Percentiles rank a stretch among this genome's conserved stretches.
These are phyloP conservation scores for Clonostachys rosea DNA, from an alignment of 2,329 filamentous ascomycete species.

Conservation along the genomic window DNA sequence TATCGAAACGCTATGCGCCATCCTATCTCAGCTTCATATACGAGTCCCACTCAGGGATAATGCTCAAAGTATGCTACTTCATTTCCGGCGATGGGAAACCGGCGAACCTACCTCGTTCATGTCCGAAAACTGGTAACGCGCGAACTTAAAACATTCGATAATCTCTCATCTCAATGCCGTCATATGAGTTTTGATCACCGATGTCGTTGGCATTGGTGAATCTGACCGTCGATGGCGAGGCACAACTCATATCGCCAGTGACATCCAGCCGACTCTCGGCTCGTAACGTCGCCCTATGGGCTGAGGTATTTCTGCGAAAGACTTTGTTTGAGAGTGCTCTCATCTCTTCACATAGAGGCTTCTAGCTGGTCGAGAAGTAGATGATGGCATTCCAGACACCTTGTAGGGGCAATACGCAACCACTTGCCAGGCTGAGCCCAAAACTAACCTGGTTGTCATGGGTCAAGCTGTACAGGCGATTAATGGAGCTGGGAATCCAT, in stretches of 20 bases:
- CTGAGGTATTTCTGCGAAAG: slow-evolving; percentile 2
- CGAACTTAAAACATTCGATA: neutral
- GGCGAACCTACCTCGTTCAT: no score
- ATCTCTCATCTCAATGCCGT: neutral
- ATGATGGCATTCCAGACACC: slow-evolving; percentile 79
- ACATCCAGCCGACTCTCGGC: slow-evolving; percentile 13
- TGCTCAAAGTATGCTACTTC: no score
- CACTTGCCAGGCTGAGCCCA: slow-evolving; percentile 62
- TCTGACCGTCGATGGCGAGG: no score
- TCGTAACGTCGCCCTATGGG: slow-evolving; percentile 8
- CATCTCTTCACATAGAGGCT: slow-evolving; percentile 17
- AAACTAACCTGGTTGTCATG: slow-evolving; percentile 47
- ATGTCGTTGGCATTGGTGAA: no score
- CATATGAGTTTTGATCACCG: neutral
- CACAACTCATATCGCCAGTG: neutral
- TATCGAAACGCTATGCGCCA: no score
- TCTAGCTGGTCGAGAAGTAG: slow-evolving; percentile 64
- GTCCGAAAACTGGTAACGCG: no score
- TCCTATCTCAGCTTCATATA: no score
- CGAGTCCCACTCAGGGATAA: no score
- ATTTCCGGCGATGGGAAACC: no score
- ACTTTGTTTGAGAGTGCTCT: slow-evolving; percentile 7
- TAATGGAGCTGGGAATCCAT: slow-evolving; percentile 65
- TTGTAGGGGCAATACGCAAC: slow-evolving; percentile 70
- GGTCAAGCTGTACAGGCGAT: slow-evolving; percentile 65